A percentile compares a stretch with the other conserved stretches of the same genome.
These are phyloP conservation scores for Backusella sp. DNA, from an alignment of 192 early-diverging fungal species.

Conservation along the genomic window DNA sequence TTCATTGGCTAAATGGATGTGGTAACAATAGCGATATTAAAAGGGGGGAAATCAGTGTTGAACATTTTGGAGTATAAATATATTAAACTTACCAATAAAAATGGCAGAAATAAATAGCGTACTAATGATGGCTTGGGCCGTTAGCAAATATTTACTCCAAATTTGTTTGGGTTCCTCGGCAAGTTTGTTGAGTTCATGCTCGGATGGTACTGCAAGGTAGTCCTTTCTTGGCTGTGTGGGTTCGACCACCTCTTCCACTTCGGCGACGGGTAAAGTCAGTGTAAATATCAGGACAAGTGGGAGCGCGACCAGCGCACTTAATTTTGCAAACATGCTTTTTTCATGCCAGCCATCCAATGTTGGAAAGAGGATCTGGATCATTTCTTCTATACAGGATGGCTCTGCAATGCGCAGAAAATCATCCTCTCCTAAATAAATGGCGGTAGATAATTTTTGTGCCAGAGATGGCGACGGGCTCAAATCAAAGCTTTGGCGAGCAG, in stretches of 20 bases:
- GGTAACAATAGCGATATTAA: not conserved
- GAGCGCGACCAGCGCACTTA: conserved; percentile 45
- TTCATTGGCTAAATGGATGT: conserved; percentile 19
- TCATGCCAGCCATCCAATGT: conserved; percentile 51
- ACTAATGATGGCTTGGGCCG: not conserved
- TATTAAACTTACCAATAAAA: conserved; percentile 12
- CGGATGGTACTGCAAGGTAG: conserved; percentile 4
- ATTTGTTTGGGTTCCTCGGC: not conserved
- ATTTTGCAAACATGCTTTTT: conserved; percentile 45
- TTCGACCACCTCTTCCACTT: conserved; percentile 25
- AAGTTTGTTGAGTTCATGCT: not conserved
- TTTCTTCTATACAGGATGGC: conserved; percentile 11
- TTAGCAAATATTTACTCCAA: conserved; percentile 13
- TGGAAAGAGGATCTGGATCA: conserved; percentile 48
- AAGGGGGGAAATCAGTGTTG: not conserved
- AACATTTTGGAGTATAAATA: not conserved
- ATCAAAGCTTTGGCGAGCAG: conserved; percentile 9
- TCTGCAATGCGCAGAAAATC: not conserved
- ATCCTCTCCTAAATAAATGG: not conserved
- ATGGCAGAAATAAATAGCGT: conserved; percentile 4
- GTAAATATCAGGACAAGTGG: conserved; percentile 54
- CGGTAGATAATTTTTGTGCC: not conserved
- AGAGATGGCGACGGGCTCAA: conserved; percentile 7
- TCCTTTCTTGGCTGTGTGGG: not conserved
- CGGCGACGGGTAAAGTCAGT: conserved; percentile 64